These are phyloP conservation scores for Elsinoe perseae DNA, from an alignment of 2,329 filamentous ascomycete species.

Conservation along the genomic window DNA sequence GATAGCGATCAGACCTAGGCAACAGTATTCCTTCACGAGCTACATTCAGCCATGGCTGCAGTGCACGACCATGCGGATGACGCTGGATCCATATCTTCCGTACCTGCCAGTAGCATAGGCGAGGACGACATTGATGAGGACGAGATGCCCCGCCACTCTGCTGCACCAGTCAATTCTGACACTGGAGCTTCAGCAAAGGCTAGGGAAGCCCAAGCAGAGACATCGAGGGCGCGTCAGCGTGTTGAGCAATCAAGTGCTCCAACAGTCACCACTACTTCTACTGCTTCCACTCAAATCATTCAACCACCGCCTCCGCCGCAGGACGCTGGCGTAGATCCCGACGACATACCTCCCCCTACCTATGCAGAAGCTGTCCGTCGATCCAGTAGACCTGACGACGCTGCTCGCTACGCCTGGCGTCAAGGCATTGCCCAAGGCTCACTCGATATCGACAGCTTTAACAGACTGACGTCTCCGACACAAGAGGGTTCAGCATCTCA, in stretches of 20 bases:
- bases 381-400: not conserved
- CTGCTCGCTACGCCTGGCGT: conserved; percentile 11
- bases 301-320: not conserved
- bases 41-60: conserved; percentile 6
- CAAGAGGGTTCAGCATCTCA: not conserved
- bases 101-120: conserved; percentile 10
- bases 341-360: conserved; percentile 11
- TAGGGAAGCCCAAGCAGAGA: conserved; percentile 14
- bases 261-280: not conserved
- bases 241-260: conserved; percentile 4
- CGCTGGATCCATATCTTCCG: conserved; percentile 12
- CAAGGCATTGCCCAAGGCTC: conserved; percentile 11
- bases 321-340: conserved; percentile 1
- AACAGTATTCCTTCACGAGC: conserved; percentile 1
- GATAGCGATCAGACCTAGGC: not conserved
- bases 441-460: conserved; percentile 7
- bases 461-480: conserved; percentile 1
- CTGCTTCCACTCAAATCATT: not conserved
- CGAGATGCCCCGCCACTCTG: conserved; percentile 4
- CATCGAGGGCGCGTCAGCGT: not conserved
- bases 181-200: conserved; percentile 2
- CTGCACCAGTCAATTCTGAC: not conserved
- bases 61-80: conserved; percentile 11
- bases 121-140: conserved; percentile 5
- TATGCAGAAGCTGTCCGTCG: conserved; percentile 13